These are phyloP conservation scores for Diutina neorugosa DNA, from an alignment of 1,139 yeast genomes.

Conservation along the genomic window DNA sequence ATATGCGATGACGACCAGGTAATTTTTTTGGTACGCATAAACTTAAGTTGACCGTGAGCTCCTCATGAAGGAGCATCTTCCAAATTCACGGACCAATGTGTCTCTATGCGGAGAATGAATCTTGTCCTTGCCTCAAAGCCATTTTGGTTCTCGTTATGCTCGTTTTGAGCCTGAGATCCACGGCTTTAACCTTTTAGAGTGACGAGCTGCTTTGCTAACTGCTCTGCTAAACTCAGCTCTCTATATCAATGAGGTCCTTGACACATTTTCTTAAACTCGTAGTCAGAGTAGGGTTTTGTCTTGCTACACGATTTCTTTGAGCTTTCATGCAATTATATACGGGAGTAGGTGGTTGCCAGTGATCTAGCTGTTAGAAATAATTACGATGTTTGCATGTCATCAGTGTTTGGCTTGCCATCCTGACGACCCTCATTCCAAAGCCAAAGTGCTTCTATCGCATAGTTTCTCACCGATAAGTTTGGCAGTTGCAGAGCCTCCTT, in stretches of 20 bases:
- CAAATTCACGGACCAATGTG: constrained; percentile 32
- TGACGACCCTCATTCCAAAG: constrained; percentile 70
- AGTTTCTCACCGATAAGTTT: constrained; percentile 67
- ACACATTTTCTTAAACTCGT: not conserved
- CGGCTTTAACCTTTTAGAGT: not conserved
- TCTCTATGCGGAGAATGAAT: constrained; percentile 34
- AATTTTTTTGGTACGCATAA: constrained; percentile 3
- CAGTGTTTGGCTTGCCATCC: not conserved
- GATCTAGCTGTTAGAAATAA: no score
- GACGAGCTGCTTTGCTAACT: not conserved
- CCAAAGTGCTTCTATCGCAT: constrained; percentile 93
- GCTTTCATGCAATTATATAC: no score
- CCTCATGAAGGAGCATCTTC: constrained; percentile 8
- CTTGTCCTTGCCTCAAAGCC: not conserved
- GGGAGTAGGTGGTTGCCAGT: no score
- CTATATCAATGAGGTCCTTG: not conserved
- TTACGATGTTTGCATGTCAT: no score
- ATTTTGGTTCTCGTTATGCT: not conserved
- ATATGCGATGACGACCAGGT: not conserved
- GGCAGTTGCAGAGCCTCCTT: constrained; percentile 57
- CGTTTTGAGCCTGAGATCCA: not conserved
- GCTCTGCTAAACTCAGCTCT: not conserved
- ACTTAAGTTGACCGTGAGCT: constrained; percentile 12
- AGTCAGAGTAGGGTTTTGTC: not conserved
- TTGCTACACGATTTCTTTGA: no score